These are phyloP conservation scores for Fusarium sp. DNA, from an alignment of 2,329 filamentous ascomycete genomes.

Conservation along the genomic window DNA sequence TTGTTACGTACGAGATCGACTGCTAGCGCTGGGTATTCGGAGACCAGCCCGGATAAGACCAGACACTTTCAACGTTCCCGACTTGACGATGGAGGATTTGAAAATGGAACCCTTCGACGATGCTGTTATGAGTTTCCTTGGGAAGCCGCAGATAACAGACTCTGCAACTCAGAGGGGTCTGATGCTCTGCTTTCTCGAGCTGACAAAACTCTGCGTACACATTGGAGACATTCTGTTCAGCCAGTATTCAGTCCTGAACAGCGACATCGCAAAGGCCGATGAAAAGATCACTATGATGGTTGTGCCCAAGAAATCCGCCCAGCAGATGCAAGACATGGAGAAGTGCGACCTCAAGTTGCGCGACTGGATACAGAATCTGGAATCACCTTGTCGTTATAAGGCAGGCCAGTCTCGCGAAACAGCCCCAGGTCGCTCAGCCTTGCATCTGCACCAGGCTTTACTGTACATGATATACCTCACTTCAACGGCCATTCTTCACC, in stretches of 20 bases:
- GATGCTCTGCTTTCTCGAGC: neutral
- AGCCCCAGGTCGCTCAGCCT: too few species aligned
- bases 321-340: neutral
- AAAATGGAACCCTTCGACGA: neutral
- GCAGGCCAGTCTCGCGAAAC: too few species aligned
- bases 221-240: neutral
- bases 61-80: neutral
- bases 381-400: neutral
- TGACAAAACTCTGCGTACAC: neutral
- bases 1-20: neutral
- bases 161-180: neutral
- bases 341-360: neutral
- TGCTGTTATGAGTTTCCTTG: neutral
- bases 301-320: neutral
- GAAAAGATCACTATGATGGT: neutral
- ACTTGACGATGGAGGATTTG: neutral
- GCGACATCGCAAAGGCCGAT: neutral
- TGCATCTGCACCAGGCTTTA: neutral
- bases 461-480: neutral
- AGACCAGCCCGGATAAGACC: neutral
- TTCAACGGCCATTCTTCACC: neutral
- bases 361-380: neutral
- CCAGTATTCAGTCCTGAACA: neutral
- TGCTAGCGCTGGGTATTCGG: neutral
- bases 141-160: neutral